Conservation (phyloP, 768 basidiomycete genomes). For the Auricularia auricula-judae region DNA sequence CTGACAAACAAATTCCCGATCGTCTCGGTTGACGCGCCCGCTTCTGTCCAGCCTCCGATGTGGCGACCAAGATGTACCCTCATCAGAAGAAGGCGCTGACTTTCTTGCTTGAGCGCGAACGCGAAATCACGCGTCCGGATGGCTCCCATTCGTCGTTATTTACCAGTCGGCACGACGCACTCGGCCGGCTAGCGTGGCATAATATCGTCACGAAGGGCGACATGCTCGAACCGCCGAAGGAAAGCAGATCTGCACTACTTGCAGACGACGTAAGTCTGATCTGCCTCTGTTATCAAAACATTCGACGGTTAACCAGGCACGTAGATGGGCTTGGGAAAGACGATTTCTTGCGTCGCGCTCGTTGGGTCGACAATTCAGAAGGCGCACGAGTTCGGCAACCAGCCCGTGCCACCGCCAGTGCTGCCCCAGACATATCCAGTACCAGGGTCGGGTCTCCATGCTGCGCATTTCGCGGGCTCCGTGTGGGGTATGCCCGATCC, state of each 20-base stretch:
- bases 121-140: conserved; percentile 41
- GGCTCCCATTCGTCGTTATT: conserved; percentile 64
- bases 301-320: conserved; percentile 8
- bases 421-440: conserved; percentile 18
- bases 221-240: conserved; percentile 49
- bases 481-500: conserved; percentile 78
- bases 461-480: conserved; percentile 58
- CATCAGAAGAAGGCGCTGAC: conserved; percentile 98
- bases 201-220: conserved; percentile 81
- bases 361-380: conserved; percentile 75
- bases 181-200: conserved; percentile 43
- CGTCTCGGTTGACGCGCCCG: conserved; percentile 2
- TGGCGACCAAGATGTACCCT: conserved; percentile 84
- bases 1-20: conserved; percentile 8
- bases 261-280: conserved; percentile 81
- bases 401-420: conserved; percentile 37
- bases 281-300: conserved; percentile 8
- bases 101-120: conserved; percentile 83
- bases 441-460: conserved; percentile 25
- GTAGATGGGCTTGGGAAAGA: conserved; percentile 97
- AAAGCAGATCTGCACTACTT: conserved; percentile 80
- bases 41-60: conserved; percentile 38
- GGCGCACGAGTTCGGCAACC: conserved; percentile 53
- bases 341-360: conserved; percentile 88
- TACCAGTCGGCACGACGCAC: conserved; percentile 36